These are phyloP conservation scores for Dactylis glomerata DNA, from an alignment of 176 grass and related monocot species.

Conservation along the genomic window DNA sequence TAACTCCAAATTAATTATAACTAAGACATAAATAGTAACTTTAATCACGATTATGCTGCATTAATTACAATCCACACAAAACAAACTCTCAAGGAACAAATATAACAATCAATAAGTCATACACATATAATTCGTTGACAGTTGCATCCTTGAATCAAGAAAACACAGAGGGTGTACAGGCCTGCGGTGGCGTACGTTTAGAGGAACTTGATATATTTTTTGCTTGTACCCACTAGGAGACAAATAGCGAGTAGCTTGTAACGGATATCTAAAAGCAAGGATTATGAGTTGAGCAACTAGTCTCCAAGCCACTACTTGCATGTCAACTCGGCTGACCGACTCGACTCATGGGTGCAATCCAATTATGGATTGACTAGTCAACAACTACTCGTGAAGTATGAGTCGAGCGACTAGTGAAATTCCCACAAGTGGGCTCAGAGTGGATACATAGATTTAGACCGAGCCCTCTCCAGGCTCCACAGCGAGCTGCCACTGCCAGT, in stretches of 20 bases:
- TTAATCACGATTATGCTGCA: not conserved
- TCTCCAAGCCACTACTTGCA: not conserved
- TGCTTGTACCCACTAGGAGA: not conserved
- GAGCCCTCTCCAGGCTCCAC: not conserved
- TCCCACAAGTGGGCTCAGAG: not conserved
- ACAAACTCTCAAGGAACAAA: not conserved
- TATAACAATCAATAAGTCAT: not conserved
- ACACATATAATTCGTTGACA: not conserved
- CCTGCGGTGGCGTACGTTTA: not conserved
- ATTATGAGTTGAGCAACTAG: not conserved
- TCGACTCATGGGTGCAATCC: not conserved
- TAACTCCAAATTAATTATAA: not conserved
- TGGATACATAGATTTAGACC: not conserved
- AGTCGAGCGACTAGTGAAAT: not conserved
- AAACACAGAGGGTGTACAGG: not conserved
- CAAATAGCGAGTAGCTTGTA: not conserved
- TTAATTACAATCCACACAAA: not conserved
- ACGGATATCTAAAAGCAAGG: not conserved
- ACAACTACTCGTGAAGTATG: not conserved
- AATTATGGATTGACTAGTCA: not conserved
- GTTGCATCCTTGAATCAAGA: not conserved
- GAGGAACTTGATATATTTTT: not conserved
- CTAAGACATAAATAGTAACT: not conserved
- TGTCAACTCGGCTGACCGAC: not conserved
- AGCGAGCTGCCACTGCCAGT: not conserved